Evolutionary conservation across 2,329 filamentous ascomycete genomes (phyloP).

Genomic region (Fusarium metavorans): DNA sequence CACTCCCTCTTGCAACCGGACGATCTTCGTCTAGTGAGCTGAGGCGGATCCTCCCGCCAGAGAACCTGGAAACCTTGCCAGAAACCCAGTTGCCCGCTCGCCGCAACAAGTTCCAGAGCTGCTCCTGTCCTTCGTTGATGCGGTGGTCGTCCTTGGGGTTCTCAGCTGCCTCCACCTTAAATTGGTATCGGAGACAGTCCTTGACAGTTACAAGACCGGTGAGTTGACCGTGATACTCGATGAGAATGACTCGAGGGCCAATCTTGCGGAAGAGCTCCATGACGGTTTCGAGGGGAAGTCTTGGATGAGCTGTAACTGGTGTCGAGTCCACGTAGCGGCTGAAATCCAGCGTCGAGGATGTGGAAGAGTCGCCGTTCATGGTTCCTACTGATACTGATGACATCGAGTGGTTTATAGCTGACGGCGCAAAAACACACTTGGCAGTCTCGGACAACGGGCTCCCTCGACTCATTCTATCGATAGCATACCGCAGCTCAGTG

Average conservation of each 20-base stretch:
- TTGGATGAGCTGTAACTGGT: constrained; percentile 90
- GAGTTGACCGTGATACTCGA: constrained; percentile 88
- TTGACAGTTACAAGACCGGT: constrained; percentile 93
- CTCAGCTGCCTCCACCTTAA: constrained; percentile 91
- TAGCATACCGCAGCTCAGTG: constrained; percentile 90
- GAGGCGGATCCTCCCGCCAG: constrained; percentile 69
- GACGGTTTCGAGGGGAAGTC: constrained; percentile 92
- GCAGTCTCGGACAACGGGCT: constrained; percentile 74
- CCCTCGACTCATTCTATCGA: constrained; percentile 81
- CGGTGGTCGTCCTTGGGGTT: constrained; percentile 72
- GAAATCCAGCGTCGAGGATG: constrained; percentile 77
- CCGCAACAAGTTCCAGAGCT: constrained; percentile 71
- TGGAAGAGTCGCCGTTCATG: constrained; percentile 30
- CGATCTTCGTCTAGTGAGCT: constrained; percentile 53
- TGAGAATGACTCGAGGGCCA: constrained; percentile 90
- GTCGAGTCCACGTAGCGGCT: constrained; percentile 89
- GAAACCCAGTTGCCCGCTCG: constrained; percentile 69
- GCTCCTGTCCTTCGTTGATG: constrained; percentile 70
- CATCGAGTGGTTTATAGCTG: constrained; percentile 45
- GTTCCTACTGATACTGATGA: constrained; percentile 49
- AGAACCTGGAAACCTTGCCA: constrained; percentile 63
- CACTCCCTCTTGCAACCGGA: constrained; percentile 59
- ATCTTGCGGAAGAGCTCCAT: constrained; percentile 99
- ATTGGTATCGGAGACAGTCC: constrained; percentile 96
- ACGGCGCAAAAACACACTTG: constrained; percentile 78